These are phyloP conservation scores for Circinella minor DNA, from an alignment of 371 early-diverging fungal genomes.

Conservation along the genomic window DNA sequence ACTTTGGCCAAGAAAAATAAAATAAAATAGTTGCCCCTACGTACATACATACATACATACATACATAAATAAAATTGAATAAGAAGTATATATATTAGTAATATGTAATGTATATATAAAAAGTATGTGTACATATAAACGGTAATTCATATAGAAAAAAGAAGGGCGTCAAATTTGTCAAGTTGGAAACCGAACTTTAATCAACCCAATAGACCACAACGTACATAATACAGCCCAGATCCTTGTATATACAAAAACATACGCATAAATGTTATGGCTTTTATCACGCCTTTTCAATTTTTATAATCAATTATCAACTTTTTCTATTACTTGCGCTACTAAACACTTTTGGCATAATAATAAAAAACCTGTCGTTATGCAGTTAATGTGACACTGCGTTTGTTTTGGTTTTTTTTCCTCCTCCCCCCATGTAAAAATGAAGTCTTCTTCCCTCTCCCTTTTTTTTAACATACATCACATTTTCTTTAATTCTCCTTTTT, in stretches of 20 bases:
- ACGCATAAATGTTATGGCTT: too few relatives aligned
- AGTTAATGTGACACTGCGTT: constrained; percentile 22
- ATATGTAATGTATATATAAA: background rate
- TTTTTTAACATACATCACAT: background rate
- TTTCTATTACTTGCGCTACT: too few relatives aligned
- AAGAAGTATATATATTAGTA: background rate
- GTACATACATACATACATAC: background rate
- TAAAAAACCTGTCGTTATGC: constrained; percentile 16
- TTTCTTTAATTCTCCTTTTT: constrained; percentile 6
- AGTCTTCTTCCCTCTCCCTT: background rate
- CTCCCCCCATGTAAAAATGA: background rate
- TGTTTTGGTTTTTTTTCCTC: too few relatives aligned
- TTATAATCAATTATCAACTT: too few relatives aligned
- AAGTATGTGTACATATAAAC: background rate
- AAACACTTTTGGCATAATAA: background rate
- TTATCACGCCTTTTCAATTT: too few relatives aligned
- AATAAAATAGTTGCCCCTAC: background rate
- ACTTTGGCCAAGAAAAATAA: constrained; percentile 7
- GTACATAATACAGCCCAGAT: background rate
- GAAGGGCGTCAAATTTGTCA: constrained; percentile 21
- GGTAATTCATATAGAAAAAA: background rate
- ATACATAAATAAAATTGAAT: background rate
- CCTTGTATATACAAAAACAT: too few relatives aligned
- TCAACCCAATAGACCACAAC: constrained; percentile 1
- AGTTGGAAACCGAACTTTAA: constrained; percentile 28